These are phyloP conservation scores for Sugiyamaella novakii DNA, from an alignment of 1,139 yeast species.

Conservation along the genomic window DNA sequence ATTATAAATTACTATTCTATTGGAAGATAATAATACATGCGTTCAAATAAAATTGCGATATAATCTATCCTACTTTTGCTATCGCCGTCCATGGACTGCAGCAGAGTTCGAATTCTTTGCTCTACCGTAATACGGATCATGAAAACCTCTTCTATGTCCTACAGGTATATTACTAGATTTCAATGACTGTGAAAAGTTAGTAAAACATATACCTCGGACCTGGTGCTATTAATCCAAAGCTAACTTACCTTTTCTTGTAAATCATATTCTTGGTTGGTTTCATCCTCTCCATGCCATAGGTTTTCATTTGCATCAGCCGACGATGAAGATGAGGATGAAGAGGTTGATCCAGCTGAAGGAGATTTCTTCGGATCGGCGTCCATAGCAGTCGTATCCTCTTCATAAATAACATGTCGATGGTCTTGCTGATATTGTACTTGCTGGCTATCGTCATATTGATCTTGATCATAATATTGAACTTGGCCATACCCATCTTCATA, in stretches of 20 bases:
- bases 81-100: background rate
- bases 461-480: constrained; percentile 22
- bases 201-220: no score
- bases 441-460: constrained; percentile 19
- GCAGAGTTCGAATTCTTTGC: constrained; percentile 5
- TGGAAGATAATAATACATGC: no score
- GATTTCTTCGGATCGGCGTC: constrained; percentile 24
- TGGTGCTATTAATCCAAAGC: no score
- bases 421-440: constrained; percentile 23
- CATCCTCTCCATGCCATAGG: constrained; percentile 35
- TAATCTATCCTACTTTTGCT: no score
- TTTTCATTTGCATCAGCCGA: constrained; percentile 34
- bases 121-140: constrained; percentile 27
- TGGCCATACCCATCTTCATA: constrained; percentile 28
- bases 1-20: no score
- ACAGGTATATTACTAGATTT: constrained; percentile 1
- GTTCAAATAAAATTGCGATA: no score
- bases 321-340: constrained; percentile 35
- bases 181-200: constrained; percentile 2
- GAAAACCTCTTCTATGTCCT: constrained; percentile 28
- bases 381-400: constrained; percentile 8
- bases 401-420: constrained; percentile 8
- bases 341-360: constrained; percentile 32
- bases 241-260: constrained; percentile 16
- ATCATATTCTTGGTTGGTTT: constrained; percentile 9